Percentiles rank a stretch among this genome's conserved stretches.
These are phyloP conservation scores for Orbilia brochopaga DNA, from an alignment of 2,329 filamentous ascomycete species.

Conservation along the genomic window DNA sequence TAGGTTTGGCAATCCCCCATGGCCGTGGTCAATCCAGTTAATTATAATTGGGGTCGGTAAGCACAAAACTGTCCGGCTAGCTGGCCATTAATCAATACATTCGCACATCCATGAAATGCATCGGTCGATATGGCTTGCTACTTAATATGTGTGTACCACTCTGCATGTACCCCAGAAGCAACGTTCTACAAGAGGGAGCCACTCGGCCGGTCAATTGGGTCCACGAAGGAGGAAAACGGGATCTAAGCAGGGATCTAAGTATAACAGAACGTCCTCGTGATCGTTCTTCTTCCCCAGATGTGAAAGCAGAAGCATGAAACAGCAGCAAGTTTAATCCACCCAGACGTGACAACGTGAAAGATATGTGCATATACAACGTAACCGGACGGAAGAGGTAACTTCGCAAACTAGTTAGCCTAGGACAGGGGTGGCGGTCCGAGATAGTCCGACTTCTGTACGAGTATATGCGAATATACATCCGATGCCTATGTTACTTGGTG, in stretches of 20 bases:
- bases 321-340: no score
- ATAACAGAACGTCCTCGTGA: conserved; percentile 41
- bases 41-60: no score
- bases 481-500: no score
- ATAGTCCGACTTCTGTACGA: neutral
- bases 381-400: conserved; percentile 8
- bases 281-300: conserved; percentile 43
- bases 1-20: conserved; percentile 16
- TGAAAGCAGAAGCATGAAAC: conserved; percentile 23
- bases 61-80: no score
- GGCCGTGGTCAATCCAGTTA: no score
- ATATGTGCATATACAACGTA: conserved; percentile 30
- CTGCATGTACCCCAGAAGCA: conserved; percentile 27
- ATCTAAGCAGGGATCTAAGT: conserved; percentile 17
- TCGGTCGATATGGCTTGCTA: neutral
- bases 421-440: conserved; percentile 3
- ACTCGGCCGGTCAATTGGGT: conserved; percentile 43
- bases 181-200: conserved; percentile 21
- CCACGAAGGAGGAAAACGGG: conserved; percentile 39
- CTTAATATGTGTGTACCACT: neutral
- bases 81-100: neutral
- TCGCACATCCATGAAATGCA: neutral
- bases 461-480: neutral
- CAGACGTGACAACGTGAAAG: conserved; percentile 37
- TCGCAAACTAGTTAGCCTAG: neutral